Base-by-base conservation (phyloP, 257 asterid genomes). In the Ajuga chamaepitys region DNA sequence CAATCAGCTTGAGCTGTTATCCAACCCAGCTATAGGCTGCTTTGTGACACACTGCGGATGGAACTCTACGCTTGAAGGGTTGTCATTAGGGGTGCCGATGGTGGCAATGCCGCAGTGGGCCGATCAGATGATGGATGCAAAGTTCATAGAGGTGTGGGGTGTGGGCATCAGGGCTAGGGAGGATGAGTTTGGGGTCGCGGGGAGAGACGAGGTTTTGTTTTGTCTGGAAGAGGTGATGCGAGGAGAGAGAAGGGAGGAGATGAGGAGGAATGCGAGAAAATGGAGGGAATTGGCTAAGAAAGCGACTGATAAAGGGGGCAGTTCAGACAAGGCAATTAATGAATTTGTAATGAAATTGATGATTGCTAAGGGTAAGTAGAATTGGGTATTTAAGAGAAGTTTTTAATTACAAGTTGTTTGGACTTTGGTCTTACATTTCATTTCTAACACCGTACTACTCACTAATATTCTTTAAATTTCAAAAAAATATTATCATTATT, bases 41-140 rank as follows among this genome's bases (percentile, higher is more conserved):
- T 88, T 88, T 5, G 81, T 88, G 30, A 87, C 89, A 9, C 95
- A 87, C 42, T 87, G 91, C 5, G 89, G 91, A 11, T 84, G 90
- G 86, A 86, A 83, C 73, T 86, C 88, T 21, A 84, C 88, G 0
- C 74, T 84, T 0, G 92, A 87, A 68, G 87, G 84, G 14, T 28
- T 87, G 59, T 64, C 82, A 28, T 74, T 85, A 1, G 92, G 95
- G 0, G 84, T 87, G 61, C 89, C 88, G 0, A 82, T 85, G 83
- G 79, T 87, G 76, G 95, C 77, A 1, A 54, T 85, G 54, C 95
- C 95, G 0, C 89, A 82, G 68, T 87, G 88, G 85, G 47, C 93
- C 0, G 93, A 88, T 48, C 94, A 88, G 58, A 70, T 83, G 84
- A 80, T 88, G 4, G 82, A 87, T 59, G 95, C 89, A 0, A 87